These are phyloP conservation scores for Thraustochytrium sp. DNA, from an alignment of 352 stramenopile genomes.

Conservation along the genomic window DNA sequence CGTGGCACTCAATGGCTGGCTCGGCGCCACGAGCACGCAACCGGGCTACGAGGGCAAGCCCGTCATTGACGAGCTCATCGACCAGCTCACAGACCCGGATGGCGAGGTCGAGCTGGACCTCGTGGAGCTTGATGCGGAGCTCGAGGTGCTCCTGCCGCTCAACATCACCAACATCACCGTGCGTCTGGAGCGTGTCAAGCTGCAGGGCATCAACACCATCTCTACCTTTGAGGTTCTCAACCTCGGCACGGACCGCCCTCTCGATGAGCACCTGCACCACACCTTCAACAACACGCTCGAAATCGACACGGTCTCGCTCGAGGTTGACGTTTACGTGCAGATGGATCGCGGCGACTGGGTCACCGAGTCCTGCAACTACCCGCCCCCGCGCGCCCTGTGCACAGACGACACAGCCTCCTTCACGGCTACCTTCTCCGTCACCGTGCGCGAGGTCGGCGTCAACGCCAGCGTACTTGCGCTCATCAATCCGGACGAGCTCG, in stretches of 20 bases:
- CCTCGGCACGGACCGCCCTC: background rate
- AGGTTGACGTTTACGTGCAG: background rate
- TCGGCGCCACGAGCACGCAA: background rate
- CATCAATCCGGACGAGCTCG: background rate
- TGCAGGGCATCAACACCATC: background rate
- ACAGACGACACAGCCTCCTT: background rate
- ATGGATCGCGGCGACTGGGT: constrained; percentile 8
- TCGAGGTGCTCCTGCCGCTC: background rate
- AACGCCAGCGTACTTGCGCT: background rate
- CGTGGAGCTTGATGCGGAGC: background rate
- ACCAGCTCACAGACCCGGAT: background rate
- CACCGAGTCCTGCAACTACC: background rate
- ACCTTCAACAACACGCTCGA: background rate
- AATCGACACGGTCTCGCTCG: background rate
- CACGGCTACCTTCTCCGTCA: background rate
- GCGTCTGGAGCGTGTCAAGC: background rate
- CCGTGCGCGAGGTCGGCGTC: background rate
- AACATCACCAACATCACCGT: background rate
- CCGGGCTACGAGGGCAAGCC: background rate
- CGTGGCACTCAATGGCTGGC: too few species aligned
- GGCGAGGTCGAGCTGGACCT: too few species aligned
- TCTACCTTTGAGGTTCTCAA: background rate
- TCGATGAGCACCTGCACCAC: background rate
- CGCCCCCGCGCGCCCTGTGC: background rate
- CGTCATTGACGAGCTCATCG: background rate